Base-by-base conservation (phyloP, 176 grass and related monocot genomes). In the Ampelocalamus luodianensis region DNA sequence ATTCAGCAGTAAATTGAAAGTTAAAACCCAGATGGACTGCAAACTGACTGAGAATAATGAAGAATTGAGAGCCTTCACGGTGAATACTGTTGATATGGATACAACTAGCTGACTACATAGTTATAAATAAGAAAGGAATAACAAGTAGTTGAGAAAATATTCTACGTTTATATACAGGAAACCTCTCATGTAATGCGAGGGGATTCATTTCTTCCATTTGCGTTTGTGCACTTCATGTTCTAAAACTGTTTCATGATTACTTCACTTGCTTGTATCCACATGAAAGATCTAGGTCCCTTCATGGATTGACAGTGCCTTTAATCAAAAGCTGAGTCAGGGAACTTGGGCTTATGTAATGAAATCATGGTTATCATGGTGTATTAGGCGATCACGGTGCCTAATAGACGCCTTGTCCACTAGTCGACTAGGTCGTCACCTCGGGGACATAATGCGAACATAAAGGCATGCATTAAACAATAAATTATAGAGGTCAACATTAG, bases 71-170 rank as follows among this genome's bases (percentile, higher is more conserved):
- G 73, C 18, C 73, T 23, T 58, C 48, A 56, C 58, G 50, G 32
- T 53, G 73, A 76, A 76, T 58, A n/a, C 32, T 20, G 20, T 76
- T 56, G 48, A 56, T 39, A 76, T 54, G 10, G 73, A 58, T 58
- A 56, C 50, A 74, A 32, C 16, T n/a, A 75, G 49, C 49, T 53
- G 27, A 55, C 45, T 55, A 76, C 16, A 58, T 54, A 34, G 29
- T 74, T 74, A 22, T 51, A 51, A 74, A 74, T 34, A 37, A 50
- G 16, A 53, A 74, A 54, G 49, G 72, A 54, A 54, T 74, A 53
- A 22, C 24, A 54, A 20, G 27, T 74, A 54, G 16, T 55, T 49
- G 17, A 54, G 48, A 58, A 76, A 76, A 53, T 76, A 58, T 39
- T 55, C 9, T 62, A 36, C 37, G 50, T 39, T 20, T 42, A 16